Evolutionary conservation across 2,329 filamentous ascomycete species (phyloP), one percentile per base, ranked within the genome.

Genomic region (Gnomoniopsis sp.): DNA sequence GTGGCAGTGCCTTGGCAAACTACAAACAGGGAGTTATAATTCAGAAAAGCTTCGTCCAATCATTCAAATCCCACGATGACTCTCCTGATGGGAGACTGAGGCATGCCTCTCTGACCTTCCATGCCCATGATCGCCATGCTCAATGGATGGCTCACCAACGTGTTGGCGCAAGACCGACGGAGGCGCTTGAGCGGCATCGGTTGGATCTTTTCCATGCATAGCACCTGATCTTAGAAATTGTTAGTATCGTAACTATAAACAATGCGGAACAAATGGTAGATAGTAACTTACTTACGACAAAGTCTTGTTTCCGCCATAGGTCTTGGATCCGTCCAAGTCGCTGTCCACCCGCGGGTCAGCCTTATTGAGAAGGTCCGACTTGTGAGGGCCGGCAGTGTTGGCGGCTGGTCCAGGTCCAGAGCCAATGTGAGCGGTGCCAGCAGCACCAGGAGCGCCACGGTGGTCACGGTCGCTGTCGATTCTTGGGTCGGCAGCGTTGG

Each of bases 171-270:
- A 49, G 0, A 80, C 76, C 2, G 82, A 85, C 6, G 83, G 82
- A 1, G 82, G 81, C 0, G 84, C 82, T 66, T 85, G 81, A 0
- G 82, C 72, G 1, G 83, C 82, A 62, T 85, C 82, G 19, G 75
- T 79, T 3, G 81, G 81, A 49, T 85, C 81, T 61, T 71, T 72
- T 52, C 66, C 56, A 43, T 57, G 54, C 6, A 59, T 3, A 7
- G 41, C 50, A 26, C 30, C 33, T 6, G 44, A 36, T 2, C 15
- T 12, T 11, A n/a, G 47, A 30, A 34, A 22, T 51, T 44, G 26
- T 34, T 41, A 19, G 21, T 3, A n/a, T 19, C 11, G 2, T 34
- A 6, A 30, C 23, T 48, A n/a, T n/a, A n/a, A n/a, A n/a, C n/a
- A n/a, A n/a, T n/a, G n/a, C n/a, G n/a, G n/a, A n/a, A n/a, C n/a